Evolutionary conservation across 140 eudicot species (phyloP), one percentile per base, ranked within the genome.

Genomic region (Flaveria floridana): DNA sequence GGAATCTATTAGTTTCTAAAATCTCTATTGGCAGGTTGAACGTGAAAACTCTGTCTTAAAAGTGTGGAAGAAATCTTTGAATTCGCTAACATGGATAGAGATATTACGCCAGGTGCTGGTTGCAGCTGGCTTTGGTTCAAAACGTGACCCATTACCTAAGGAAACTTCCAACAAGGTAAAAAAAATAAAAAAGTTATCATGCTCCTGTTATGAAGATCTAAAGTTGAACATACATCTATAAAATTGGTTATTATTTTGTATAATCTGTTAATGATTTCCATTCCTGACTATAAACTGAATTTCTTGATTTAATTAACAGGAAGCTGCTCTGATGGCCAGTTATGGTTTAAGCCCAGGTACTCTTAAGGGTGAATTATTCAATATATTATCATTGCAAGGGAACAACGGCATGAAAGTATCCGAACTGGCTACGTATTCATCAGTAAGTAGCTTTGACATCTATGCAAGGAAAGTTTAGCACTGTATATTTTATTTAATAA

Each of bases 111-210:
- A 93, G 83, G 94, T 93, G 74, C 59, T 85, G 51, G 82, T 86
- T 79, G 91, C 99, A 44, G 97, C 99, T 83, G 99, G 99, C 37
- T 90, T 81, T 87, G 96, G 94, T 72, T 88, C 87, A 57, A 90
- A 86, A 82, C 84, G 77, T 75, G 88, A 84, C 72, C 68, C 70
- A 14, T 20, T 65, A 41, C 73, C 66, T 12, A 85, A 77, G 41
- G 80, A 79, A 81, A 80, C 85, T 51, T 72, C 57, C 64, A 30
- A 57, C 79, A 90, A 88, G 99, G 99, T 92, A 28, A 82, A 34
- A 46, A 19, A 20, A 30, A 65, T 73, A 48, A 18, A 72, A 56
- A 48, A 64, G 6, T 65, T 8, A 15, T 30, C 51, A 41, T 59
- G 53, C 51, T 68, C 19, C 12, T 44, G 37, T 34, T 52, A 13